Evolutionary conservation across 768 basidiomycete genomes (phyloP).

Genomic region (Termitomyces sp.): DNA sequence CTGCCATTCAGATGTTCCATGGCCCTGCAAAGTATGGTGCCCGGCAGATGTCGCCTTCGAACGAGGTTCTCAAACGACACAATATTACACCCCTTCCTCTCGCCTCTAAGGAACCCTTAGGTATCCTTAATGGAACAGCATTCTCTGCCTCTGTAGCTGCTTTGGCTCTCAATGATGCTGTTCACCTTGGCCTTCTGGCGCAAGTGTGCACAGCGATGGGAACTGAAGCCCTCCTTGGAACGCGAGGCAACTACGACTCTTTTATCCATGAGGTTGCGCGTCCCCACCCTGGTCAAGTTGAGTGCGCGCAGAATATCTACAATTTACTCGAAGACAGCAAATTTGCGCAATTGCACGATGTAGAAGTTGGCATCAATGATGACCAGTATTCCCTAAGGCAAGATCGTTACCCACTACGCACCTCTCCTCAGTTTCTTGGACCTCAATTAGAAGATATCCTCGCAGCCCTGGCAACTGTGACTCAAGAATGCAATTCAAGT

Average conservation of each 20-base stretch:
- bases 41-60: constrained; percentile 49
- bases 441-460: constrained; percentile 78
- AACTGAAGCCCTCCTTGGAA: constrained; percentile 70
- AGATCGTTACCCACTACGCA: constrained; percentile 69
- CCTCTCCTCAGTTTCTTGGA: constrained; percentile 74
- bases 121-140: constrained; percentile 73
- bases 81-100: constrained; percentile 57
- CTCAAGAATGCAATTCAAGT: constrained; percentile 80
- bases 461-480: constrained; percentile 52
- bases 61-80: constrained; percentile 47
- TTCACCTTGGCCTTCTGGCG: constrained; percentile 55
- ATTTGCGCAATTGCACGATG: constrained; percentile 56
- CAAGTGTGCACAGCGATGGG: constrained; percentile 80
- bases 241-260: constrained; percentile 57
- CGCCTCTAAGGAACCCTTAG: constrained; percentile 65
- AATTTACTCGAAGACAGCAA: constrained; percentile 58
- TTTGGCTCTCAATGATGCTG: constrained; percentile 67
- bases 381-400: constrained; percentile 71
- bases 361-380: constrained; percentile 60
- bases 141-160: constrained; percentile 73
- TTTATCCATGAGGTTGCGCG: constrained; percentile 75
- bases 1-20: constrained; percentile 39
- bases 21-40: constrained; percentile 47
- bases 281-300: constrained; percentile 81
- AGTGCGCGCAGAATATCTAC: constrained; percentile 62